Evolutionary conservation across 805 yeast species (phyloP).

Genomic region (Metschnikowia gelsemii): DNA sequence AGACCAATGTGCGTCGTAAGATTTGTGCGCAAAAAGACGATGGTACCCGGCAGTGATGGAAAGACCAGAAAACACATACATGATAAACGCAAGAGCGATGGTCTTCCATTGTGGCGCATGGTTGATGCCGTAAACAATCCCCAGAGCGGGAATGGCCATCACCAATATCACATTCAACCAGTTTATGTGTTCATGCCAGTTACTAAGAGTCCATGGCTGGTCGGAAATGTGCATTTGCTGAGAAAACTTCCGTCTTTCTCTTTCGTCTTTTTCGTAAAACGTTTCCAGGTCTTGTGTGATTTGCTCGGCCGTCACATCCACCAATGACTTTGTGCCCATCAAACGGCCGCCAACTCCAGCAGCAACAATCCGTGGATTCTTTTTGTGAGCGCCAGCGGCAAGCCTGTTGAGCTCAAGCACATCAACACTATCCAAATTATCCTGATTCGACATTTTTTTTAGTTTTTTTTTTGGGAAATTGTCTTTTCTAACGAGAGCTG

Average conservation of each 20-base stretch:
- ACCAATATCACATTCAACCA: conserved; percentile 75
- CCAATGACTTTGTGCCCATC: conserved; percentile 80
- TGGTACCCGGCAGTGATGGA: conserved; percentile 87
- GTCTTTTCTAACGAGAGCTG: not conserved
- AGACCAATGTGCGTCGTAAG: conserved; percentile 63
- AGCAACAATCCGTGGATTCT: conserved; percentile 69
- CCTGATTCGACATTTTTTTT: conserved; percentile 17
- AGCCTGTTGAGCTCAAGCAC: conserved; percentile 70
- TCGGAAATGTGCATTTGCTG: conserved; percentile 63
- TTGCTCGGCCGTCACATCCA: conserved; percentile 64
- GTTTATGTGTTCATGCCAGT: conserved; percentile 75
- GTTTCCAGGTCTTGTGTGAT: conserved; percentile 49
- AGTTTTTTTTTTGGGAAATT: not conserved
- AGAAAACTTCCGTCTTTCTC: conserved; percentile 41
- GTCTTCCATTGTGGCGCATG: conserved; percentile 56
- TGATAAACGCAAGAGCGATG: conserved; percentile 48
- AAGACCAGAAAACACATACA: conserved; percentile 62
- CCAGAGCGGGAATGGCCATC: conserved; percentile 56
- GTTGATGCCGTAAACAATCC: conserved; percentile 44
- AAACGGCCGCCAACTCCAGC: conserved; percentile 71
- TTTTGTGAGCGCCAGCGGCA: conserved; percentile 79
- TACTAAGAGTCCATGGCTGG: conserved; percentile 69
- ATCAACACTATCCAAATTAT: conserved; percentile 45
- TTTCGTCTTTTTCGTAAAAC: conserved; percentile 36
- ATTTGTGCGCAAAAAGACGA: conserved; percentile 74